Base-by-base conservation (phyloP, 2,329 filamentous ascomycete species). In the Xylaria sp. region DNA sequence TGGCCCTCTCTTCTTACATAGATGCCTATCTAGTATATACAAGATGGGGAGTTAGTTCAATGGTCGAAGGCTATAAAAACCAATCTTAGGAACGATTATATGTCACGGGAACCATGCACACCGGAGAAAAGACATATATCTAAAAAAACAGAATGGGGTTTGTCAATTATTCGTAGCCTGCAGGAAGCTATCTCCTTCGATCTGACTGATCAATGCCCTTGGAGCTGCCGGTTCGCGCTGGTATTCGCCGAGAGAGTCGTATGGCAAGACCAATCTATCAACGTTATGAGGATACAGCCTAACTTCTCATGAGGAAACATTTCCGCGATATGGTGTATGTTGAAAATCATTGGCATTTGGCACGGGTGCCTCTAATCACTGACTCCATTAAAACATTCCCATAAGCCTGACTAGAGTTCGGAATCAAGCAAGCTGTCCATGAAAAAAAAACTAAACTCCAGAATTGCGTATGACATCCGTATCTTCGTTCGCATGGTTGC, bases 361-460 rank as follows among this genome's bases (percentile, higher is more conserved):
- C 69, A 69, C 61, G 66, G 69, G 71, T 73, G 73, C 74, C 74
- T 75, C 75, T 77, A 77, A 72, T 73, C 74, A 69, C 73, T 70
- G 74, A 76, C 74, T 76, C 75, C 75, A 71, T 73, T 72, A 72
- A 74, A 72, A 69, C 72, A 73, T 70, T 70, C 70, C 74, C 69
- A 65, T 72, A 75, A 72, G 73, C 71, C 71, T 71, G 70, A 72
- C 69, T 70, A 73, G 67, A 69, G 71, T 70, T 66, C 71, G 69
- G 65, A 74, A 71, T 71, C 65, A 73, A 73, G 69, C 61, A 77
- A 70, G 71, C 65, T 69, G 71, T 70, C 67, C 72, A 71, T 71
- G 61, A 73, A 73, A 65, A 65, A 63, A 69, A 66, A n/a, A n/a
- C n/a, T 27, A 67, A 71, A 71, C 69, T 69, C 69, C 65, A 67